These are phyloP conservation scores for Colletotrichum musae DNA, from an alignment of 2,329 filamentous ascomycete species.

Conservation along the genomic window DNA sequence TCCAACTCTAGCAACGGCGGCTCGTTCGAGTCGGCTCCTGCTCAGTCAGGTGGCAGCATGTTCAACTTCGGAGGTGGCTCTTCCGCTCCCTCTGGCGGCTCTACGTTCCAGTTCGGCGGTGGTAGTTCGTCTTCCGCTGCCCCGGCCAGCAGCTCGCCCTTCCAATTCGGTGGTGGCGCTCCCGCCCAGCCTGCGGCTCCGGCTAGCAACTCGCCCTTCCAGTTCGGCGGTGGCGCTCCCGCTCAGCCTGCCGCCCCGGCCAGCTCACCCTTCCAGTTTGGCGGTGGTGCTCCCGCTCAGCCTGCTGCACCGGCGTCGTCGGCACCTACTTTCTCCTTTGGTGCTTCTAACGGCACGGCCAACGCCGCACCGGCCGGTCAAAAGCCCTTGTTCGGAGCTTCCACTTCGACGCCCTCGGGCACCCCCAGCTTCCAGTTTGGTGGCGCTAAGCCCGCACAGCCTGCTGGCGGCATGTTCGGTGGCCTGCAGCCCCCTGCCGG, in stretches of 20 bases:
- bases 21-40: constrained; percentile 44
- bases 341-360: constrained; percentile 24
- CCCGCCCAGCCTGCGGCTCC: constrained; percentile 51
- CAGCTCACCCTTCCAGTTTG: constrained; percentile 42
- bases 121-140: constrained; percentile 43
- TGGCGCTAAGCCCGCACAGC: constrained; percentile 42
- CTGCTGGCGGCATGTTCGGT: constrained; percentile 51
- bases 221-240: constrained; percentile 53
- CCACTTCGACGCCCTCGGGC: constrained; percentile 31
- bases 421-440: constrained; percentile 39
- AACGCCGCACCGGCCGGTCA: constrained; percentile 28
- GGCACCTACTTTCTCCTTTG: constrained; percentile 45
- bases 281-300: constrained; percentile 22
- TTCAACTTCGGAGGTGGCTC: constrained; percentile 56
- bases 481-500: constrained; percentile 59
- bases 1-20: constrained; percentile 43
- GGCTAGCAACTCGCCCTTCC: constrained; percentile 50
- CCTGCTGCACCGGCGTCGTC: constrained; percentile 35
- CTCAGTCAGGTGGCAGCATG: constrained; percentile 48
- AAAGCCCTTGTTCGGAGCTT: constrained; percentile 30
- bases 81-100: constrained; percentile 40
- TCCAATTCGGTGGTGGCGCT: constrained; percentile 39
- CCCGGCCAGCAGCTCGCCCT: constrained; percentile 39
- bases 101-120: constrained; percentile 57
- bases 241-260: constrained; percentile 19